Evolutionary conservation across 1,284 basidiomycete genomes (phyloP).

Genomic region (Grifola frondosa): DNA sequence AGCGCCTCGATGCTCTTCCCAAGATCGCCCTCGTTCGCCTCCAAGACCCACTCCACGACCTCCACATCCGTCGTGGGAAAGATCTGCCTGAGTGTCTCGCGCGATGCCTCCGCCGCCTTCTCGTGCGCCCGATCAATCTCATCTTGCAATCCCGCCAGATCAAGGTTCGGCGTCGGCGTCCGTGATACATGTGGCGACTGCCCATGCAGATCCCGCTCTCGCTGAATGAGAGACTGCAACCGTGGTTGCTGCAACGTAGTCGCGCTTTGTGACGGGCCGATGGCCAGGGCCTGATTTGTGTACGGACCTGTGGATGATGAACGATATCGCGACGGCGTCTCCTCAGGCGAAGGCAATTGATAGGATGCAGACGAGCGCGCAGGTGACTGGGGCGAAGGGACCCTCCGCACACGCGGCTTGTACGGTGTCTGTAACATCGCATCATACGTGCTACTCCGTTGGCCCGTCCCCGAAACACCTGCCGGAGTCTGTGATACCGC

Average conservation of each 20-base stretch:
- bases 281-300: constrained; percentile 41
- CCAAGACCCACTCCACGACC: constrained; percentile 83
- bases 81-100: constrained; percentile 79
- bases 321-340: constrained; percentile 46
- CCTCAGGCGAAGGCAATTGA: constrained; percentile 35
- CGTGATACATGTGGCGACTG: constrained; percentile 48
- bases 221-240: constrained; percentile 36
- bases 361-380: constrained; percentile 31
- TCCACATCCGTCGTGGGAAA: constrained; percentile 82
- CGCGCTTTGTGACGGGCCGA: constrained; percentile 39
- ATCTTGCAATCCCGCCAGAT: constrained; percentile 69
- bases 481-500: constrained; percentile 42
- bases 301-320: constrained; percentile 30
- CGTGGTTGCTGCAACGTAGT: constrained; percentile 40
- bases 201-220: constrained; percentile 15
- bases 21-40: constrained; percentile 85
- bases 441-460: constrained; percentile 26
- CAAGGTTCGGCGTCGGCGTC: constrained; percentile 68
- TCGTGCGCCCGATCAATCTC: constrained; percentile 78
- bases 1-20: constrained; percentile 86
- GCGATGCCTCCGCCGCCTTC: constrained; percentile 61
- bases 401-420: constrained; percentile 63
- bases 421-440: constrained; percentile 67
- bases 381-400: constrained; percentile 31
- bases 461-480: constrained; percentile 24